A percentile compares a stretch with the other conserved stretches of the same genome.
Evolutionary conservation across 805 yeast genomes (phyloP).

Genomic region (Wickerhamiella shivajii): DNA sequence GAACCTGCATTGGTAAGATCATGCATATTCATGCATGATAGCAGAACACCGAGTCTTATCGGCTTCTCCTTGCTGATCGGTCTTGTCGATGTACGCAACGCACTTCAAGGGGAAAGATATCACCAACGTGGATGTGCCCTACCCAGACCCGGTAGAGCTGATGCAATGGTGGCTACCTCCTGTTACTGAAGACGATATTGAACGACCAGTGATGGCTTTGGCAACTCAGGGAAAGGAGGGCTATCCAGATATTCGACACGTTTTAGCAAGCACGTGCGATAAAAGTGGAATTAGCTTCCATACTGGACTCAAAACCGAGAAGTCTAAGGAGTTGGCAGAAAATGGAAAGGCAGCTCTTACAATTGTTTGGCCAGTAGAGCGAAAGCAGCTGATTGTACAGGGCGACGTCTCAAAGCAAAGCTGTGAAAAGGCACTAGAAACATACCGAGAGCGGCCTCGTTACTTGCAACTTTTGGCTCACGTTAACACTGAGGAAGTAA

Average conservation of each 20-base stretch:
- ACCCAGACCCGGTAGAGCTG: neutral
- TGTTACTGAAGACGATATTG: too few relatives aligned
- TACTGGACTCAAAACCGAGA: neutral
- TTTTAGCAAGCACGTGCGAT: neutral
- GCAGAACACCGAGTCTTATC: too few relatives aligned
- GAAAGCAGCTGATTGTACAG: constrained; percentile 4
- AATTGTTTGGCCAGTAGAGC: constrained; percentile 3
- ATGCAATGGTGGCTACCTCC: constrained; percentile 1
- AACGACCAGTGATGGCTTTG: constrained; percentile 6
- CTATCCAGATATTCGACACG: constrained; percentile 5
- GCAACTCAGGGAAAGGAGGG: constrained; percentile 3
- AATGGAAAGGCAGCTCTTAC: neutral
- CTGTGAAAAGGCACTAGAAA: neutral
- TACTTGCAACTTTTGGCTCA: constrained; percentile 4
- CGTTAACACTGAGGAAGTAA: neutral
- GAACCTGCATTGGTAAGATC: too few relatives aligned
- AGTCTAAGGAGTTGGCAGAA: constrained; percentile 1
- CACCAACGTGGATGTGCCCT: too few relatives aligned
- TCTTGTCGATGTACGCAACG: too few relatives aligned
- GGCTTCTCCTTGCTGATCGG: too few relatives aligned
- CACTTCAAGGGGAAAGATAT: too few relatives aligned
- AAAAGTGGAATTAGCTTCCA: constrained; percentile 2
- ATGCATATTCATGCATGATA: too few relatives aligned
- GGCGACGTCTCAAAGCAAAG: constrained; percentile 1
- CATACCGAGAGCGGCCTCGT: constrained; percentile 1